Evolutionary conservation across 306 rosid species (phyloP).

Genomic region (Morella rubra): DNA sequence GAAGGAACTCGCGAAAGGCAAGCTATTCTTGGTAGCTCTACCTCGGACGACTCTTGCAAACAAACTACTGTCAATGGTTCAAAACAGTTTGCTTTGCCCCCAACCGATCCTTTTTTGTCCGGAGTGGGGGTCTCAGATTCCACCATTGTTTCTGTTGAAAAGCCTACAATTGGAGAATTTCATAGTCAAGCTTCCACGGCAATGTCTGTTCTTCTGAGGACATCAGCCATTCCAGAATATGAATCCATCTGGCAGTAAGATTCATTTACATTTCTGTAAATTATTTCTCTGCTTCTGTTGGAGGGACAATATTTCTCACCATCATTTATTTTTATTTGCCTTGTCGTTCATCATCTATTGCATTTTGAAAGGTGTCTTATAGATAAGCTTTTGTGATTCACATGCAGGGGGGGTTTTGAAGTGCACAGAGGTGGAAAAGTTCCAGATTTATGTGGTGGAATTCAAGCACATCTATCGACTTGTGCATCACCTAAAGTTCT

Average conservation of each 20-base stretch:
- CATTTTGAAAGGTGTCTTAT: conserved; percentile 18
- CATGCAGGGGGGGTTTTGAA: conserved; percentile 78
- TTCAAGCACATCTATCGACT: conserved; percentile 87
- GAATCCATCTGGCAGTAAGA: conserved; percentile 85
- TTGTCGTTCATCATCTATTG: conserved; percentile 16
- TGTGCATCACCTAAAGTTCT: conserved; percentile 74
- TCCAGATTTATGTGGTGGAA: conserved; percentile 55
- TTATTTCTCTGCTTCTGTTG: conserved; percentile 16
- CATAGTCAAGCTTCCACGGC: conserved; percentile 30
- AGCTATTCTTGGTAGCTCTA: conserved; percentile 39
- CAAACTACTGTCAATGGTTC: conserved; percentile 29
- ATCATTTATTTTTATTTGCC: conserved; percentile 16
- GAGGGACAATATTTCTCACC: background rate
- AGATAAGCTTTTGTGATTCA: conserved; percentile 30
- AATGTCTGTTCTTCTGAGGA: conserved; percentile 36
- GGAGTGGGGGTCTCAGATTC: conserved; percentile 38
- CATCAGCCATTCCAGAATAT: conserved; percentile 68
- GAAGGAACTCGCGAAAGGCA: conserved; percentile 44
- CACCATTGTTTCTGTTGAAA: conserved; percentile 35
- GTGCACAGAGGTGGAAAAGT: conserved; percentile 59
- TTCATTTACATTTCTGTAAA: conserved; percentile 30
- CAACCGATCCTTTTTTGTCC: conserved; percentile 35
- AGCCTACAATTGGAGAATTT: conserved; percentile 45
- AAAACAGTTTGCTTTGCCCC: conserved; percentile 36
- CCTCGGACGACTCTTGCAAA: conserved; percentile 38